These are phyloP conservation scores for Debaryomyces tyrocola DNA, from an alignment of 805 yeast genomes.

Conservation along the genomic window DNA sequence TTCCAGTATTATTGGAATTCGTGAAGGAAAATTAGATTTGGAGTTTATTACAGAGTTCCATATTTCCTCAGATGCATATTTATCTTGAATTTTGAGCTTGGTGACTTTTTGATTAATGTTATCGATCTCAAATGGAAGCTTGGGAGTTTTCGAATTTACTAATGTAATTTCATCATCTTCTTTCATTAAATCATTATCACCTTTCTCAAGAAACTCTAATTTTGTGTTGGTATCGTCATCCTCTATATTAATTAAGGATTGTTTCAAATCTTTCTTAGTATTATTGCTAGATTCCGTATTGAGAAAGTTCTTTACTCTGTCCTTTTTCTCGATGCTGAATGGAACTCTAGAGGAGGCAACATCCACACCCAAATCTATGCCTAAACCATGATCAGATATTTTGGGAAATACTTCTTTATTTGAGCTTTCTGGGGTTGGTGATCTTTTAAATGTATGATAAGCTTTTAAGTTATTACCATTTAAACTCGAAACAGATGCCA, in stretches of 20 bases:
- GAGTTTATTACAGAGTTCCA: constrained; percentile 1
- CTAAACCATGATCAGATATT: constrained; percentile 19
- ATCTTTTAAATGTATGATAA: constrained; percentile 14
- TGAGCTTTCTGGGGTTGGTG: neutral
- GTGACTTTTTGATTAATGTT: neutral
- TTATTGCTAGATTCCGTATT: neutral
- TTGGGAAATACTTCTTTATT: neutral
- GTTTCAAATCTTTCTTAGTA: constrained; percentile 2
- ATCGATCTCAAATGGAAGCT: neutral
- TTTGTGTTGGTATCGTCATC: neutral
- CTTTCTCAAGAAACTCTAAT: too few species aligned
- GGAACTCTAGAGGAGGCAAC: constrained; percentile 29
- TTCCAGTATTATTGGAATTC: constrained; percentile 25
- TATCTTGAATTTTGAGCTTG: neutral
- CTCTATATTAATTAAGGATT: constrained; percentile 2
- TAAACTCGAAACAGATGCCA: neutral
- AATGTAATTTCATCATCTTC: constrained; percentile 16
- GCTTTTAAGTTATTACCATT: constrained; percentile 15
- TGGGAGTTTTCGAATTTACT: constrained; percentile 12
- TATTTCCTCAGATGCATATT: neutral
- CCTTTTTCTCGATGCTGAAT: constrained; percentile 29
- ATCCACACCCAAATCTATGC: constrained; percentile 31
- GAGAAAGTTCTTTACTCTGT: constrained; percentile 21
- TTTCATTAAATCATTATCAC: neutral
- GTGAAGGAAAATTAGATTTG: constrained; percentile 9